Evolutionary conservation across 805 yeast genomes (phyloP), one percentile per base, ranked within the genome.

Genomic region (Candida lessepsii): DNA sequence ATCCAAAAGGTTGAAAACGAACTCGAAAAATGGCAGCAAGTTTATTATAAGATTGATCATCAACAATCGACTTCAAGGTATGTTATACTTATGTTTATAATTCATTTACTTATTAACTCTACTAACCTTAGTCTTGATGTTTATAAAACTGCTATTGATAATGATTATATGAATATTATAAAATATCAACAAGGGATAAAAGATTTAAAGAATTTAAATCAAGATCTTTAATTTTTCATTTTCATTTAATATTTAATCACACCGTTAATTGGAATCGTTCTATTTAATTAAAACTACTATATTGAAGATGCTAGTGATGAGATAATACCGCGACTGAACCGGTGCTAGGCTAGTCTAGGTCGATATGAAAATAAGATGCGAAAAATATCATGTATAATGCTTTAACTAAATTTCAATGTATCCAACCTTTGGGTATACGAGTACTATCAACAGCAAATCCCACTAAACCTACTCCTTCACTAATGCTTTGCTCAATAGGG

Each of bases 401-500:
- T n/a, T n/a, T n/a, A n/a, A n/a, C n/a, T n/a, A n/a, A n/a, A n/a
- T n/a, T n/a, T n/a, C n/a, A n/a, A n/a, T n/a, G n/a, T n/a, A n/a
- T n/a, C n/a, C n/a, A n/a, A n/a, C n/a, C n/a, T n/a, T n/a, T n/a
- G n/a, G n/a, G n/a, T n/a, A n/a, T n/a, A n/a, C n/a, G 28, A n/a
- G 6, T 25, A n/a, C 28, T 25, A 25, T 25, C 28, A 5, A 25
- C 28, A 5, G 15, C 28, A 11, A 7, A 6, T 25, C n/a, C 28
- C 5, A 5, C 26, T 20, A 20, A 16, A 17, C 40, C 26, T 26
- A 26, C 11, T 13, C 29, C 46, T n/a, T 44, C 39, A 19, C 19
- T 48, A n/a, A 42, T 45, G 47, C 58, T 67, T 4, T 74, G 79
- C 3, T 80, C 87, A 0, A 62, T 88, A 2, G 96, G 96, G 1